Evolutionary conservation across 495 filamentous ascomycete species (phyloP), one percentile per base, ranked within the genome.

Genomic region (Aspergillus cristatus): DNA sequence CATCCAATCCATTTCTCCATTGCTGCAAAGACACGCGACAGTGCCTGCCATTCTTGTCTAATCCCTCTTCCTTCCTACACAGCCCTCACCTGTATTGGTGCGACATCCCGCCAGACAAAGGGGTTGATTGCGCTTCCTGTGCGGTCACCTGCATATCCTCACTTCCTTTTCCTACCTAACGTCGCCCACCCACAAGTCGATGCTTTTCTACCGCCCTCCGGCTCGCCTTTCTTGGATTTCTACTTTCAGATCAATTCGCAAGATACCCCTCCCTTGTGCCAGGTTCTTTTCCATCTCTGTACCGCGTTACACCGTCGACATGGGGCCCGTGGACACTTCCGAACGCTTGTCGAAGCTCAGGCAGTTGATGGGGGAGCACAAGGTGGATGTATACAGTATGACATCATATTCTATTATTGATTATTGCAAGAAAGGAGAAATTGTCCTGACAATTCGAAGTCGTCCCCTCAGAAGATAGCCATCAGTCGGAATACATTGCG

Each of bases 401-500:
- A 46, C 29, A 46, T 54, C 43, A 39, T 26, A 31, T 42, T 18
- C 32, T 35, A 34, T 34, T 24, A 8, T 24, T 24, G 20, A 24
- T 8, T n/a, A n/a, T n/a, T n/a, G n/a, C n/a, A n/a, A n/a, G n/a
- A n/a, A n/a, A n/a, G n/a, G n/a, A n/a, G n/a, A n/a, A n/a, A n/a
- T n/a, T n/a, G n/a, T 26, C 24, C 24, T 26, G 24, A 26, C 24
- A 11, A 11, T 26, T 26, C 31, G 40, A 45, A 99, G 91, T 99
- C 55, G 76, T 97, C 14, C 93, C 93, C 7, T 95, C 90, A 28
- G 91, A 97, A 75, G 93, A 99, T 63, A 87, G 83, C 59, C 93
- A 99, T 57, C 82, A 89, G 50, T 96, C 89, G 47, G 93, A 99
- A 67, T 99, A 97, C 61, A 95, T 95, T 58, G 93, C 91, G 32